phyloP scores from a whole-genome alignment of 305 asterid genomes.

The Fraxinus xanthoxyloides region DNA sequence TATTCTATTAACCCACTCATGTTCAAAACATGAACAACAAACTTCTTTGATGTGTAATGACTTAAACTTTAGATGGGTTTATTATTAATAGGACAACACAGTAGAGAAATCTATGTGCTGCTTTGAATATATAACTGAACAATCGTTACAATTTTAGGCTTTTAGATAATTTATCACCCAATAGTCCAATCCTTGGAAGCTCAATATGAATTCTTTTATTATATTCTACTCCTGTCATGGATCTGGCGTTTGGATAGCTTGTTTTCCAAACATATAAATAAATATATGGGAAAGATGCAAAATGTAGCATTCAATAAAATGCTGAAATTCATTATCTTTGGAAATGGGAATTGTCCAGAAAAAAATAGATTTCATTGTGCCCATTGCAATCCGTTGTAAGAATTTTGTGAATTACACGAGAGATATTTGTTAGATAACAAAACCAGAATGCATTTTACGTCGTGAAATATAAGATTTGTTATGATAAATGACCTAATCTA shows the following conservation, averaged over 20 bases:
- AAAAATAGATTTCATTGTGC: not conserved
- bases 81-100: not conserved
- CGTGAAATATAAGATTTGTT: not conserved
- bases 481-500: not conserved
- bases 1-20: not conserved
- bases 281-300: not conserved
- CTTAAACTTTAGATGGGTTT: not conserved
- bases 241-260: not conserved
- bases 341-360: not conserved
- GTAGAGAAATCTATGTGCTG: not conserved
- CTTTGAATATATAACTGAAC: not conserved
- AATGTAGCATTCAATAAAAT: not conserved
- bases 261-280: not conserved
- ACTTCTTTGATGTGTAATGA: not conserved
- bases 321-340: not conserved
- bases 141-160: not conserved
- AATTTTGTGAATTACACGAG: not conserved
- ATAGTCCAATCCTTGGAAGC: not conserved
- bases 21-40: not conserved
- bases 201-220: not conserved
- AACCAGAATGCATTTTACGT: not conserved
- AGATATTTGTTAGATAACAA: not conserved
- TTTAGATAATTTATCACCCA: not conserved
- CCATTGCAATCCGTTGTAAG: not conserved
- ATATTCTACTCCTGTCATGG: not conserved